These are phyloP conservation scores for Drosera capensis DNA, from an alignment of 148 eudicot species.

Conservation along the genomic window DNA sequence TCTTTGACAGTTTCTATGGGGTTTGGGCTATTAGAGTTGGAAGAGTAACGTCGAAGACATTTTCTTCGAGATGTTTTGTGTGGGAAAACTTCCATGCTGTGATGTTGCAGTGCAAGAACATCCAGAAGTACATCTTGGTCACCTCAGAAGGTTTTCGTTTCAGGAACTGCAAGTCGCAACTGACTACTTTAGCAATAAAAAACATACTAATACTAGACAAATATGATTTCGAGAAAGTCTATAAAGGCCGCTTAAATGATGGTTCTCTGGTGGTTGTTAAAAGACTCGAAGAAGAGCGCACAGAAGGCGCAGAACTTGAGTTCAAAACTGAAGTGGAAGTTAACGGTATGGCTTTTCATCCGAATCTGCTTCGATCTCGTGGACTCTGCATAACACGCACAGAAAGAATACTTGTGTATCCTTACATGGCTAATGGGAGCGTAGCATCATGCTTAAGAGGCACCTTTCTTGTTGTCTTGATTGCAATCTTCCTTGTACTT, in stretches of 20 bases:
- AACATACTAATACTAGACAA: slow-evolving; percentile 34
- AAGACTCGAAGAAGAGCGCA: slow-evolving; percentile 39
- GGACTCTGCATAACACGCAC: slow-evolving; percentile 50
- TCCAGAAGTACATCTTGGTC: slow-evolving; percentile 48
- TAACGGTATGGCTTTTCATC: slow-evolving; percentile 49
- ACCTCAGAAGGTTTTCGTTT: slow-evolving; percentile 38
- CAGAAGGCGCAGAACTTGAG: slow-evolving; percentile 8
- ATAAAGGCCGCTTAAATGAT: slow-evolving; percentile 31
- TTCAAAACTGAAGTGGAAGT: no score
- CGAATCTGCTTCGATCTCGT: slow-evolving; percentile 30
- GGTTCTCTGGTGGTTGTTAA: slow-evolving; percentile 44
- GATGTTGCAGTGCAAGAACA: slow-evolving; percentile 38
- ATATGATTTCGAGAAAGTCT: slow-evolving; percentile 21
- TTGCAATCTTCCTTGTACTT: not conserved
- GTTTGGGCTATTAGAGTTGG: no score
- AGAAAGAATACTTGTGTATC: slow-evolving; percentile 42
- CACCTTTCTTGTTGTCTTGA: slow-evolving; percentile 1
- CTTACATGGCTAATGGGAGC: slow-evolving; percentile 37
- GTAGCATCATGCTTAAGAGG: slow-evolving; percentile 42
- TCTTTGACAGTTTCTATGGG: no score
- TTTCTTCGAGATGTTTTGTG: not conserved
- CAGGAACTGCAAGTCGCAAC: slow-evolving; percentile 40
- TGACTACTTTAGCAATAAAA: slow-evolving; percentile 28
- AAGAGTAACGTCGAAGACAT: no score
- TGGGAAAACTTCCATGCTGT: not conserved